Evolutionary conservation across 2,329 filamentous ascomycete species (phyloP).

Genomic region (Lomentospora prolificans): DNA sequence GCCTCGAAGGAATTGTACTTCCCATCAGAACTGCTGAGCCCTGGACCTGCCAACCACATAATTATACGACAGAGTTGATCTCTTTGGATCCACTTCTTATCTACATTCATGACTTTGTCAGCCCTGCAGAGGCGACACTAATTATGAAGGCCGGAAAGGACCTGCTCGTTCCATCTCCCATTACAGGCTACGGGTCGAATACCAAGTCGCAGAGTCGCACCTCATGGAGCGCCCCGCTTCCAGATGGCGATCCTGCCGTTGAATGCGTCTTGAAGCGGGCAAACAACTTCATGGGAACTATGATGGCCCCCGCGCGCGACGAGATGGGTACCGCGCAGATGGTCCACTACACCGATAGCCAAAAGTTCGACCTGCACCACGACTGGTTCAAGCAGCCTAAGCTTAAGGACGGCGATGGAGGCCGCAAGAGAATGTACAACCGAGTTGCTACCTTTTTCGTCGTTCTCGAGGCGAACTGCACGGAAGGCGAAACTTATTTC

Average conservation of each 20-base stretch:
- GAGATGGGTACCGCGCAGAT: conserved; percentile 32
- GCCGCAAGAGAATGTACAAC: conserved; percentile 16
- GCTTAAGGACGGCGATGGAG: neutral
- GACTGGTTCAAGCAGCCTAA: conserved; percentile 25
- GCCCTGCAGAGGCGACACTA: conserved; percentile 19
- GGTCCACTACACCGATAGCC: conserved; percentile 28
- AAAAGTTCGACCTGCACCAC: conserved; percentile 28
- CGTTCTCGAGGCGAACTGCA: conserved; percentile 27
- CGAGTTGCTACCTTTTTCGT: conserved; percentile 31
- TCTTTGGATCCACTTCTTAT: conserved; percentile 31
- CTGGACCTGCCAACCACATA: conserved; percentile 19
- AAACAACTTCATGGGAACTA: conserved; percentile 25
- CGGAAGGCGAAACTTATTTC: conserved; percentile 30
- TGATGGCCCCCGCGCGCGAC: conserved; percentile 24
- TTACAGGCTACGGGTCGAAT: conserved; percentile 16
- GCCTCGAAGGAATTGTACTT: neutral
- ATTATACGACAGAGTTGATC: conserved; percentile 30
- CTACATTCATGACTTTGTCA: conserved; percentile 31
- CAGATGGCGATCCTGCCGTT: conserved; percentile 24
- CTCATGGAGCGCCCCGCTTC: conserved; percentile 27
- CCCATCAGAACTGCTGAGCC: neutral
- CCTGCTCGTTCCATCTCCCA: conserved; percentile 24
- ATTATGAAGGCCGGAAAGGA: neutral
- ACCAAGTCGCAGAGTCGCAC: conserved; percentile 22
- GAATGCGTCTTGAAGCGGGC: conserved; percentile 26